These are phyloP conservation scores for Euptelea pleiosperma DNA, from an alignment of 164 flowering plant genomes.

Conservation along the genomic window DNA sequence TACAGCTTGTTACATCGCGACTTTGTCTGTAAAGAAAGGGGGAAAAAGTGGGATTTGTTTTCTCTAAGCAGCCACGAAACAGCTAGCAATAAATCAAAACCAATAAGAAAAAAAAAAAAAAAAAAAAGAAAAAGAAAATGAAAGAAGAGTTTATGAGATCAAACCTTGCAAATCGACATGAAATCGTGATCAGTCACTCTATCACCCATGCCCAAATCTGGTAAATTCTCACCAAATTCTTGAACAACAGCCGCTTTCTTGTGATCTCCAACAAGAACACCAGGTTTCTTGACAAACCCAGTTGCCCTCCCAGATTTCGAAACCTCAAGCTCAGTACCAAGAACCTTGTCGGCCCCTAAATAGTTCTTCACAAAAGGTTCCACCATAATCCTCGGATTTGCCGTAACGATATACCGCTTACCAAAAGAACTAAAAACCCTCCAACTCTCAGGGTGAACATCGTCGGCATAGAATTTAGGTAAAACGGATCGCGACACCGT, in stretches of 20 bases:
- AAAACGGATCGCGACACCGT: slow-evolving; percentile 57
- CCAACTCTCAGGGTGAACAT: slow-evolving; percentile 72
- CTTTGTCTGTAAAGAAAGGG: too few species aligned
- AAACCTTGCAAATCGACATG: slow-evolving; percentile 80
- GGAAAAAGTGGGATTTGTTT: too few species aligned
- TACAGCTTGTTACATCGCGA: too few species aligned
- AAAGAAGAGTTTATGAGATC: neutral
- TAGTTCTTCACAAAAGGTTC: slow-evolving; percentile 58
- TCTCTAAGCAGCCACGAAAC: too few species aligned
- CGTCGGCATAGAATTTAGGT: slow-evolving; percentile 69
- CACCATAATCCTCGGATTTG: slow-evolving; percentile 67
- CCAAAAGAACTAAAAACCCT: slow-evolving; percentile 62
- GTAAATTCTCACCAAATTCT: slow-evolving; percentile 49
- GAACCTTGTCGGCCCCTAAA: slow-evolving; percentile 64
- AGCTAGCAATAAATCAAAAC: too few species aligned
- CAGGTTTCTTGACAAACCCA: slow-evolving; percentile 61
- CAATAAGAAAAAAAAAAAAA: neutral
- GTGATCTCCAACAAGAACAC: slow-evolving; percentile 60
- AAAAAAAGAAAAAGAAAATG: neutral
- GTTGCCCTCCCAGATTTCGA: slow-evolving; percentile 57
- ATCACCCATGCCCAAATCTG: slow-evolving; percentile 76
- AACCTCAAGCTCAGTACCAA: slow-evolving; percentile 71
- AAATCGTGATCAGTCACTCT: slow-evolving; percentile 60
- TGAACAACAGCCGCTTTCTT: slow-evolving; percentile 41
- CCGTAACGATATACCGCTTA: slow-evolving; percentile 55